Conservation (phyloP, 2,329 filamentous ascomycete species). For the Emmonsiellopsis sp. region DNA sequence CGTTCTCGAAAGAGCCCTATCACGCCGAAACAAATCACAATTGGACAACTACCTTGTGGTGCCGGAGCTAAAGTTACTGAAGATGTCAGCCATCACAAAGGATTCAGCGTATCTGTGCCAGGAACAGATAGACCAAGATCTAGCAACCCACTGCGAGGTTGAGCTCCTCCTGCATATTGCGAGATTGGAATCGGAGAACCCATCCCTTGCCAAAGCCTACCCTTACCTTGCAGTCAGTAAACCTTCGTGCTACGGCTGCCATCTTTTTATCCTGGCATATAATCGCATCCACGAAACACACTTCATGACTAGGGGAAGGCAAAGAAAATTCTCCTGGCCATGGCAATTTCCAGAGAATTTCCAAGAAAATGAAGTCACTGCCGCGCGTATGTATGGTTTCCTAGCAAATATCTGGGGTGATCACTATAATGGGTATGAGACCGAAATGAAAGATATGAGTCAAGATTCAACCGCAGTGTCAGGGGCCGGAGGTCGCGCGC, state of each 20-base stretch:
- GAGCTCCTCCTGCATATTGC: not conserved
- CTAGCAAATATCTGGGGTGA: not conserved
- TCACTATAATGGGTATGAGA: not conserved
- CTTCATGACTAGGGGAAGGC: not conserved
- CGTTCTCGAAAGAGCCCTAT: not conserved
- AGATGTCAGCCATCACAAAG: not conserved
- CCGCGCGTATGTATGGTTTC: not conserved
- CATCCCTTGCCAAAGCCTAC: constrained; percentile 1
- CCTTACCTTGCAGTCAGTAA: not conserved
- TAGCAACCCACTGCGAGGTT: not conserved
- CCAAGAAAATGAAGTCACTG: not conserved
- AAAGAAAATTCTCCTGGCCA: not conserved
- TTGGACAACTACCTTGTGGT: not conserved
- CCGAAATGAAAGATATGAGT: not conserved
- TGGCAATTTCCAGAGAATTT: not conserved
- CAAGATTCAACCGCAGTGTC: not conserved
- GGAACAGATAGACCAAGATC: not conserved
- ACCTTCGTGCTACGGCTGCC: not conserved
- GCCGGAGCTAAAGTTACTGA: not conserved
- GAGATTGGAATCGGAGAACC: not conserved
- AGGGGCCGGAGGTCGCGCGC: not conserved
- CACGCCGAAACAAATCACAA: not conserved
- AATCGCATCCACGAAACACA: not conserved
- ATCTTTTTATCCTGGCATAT: not conserved
- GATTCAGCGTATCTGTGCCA: not conserved